A percentile compares a stretch with the other conserved stretches of the same genome.
These are phyloP conservation scores for Rhazya stricta DNA, from an alignment of 257 asterid genomes.

Conservation along the genomic window DNA sequence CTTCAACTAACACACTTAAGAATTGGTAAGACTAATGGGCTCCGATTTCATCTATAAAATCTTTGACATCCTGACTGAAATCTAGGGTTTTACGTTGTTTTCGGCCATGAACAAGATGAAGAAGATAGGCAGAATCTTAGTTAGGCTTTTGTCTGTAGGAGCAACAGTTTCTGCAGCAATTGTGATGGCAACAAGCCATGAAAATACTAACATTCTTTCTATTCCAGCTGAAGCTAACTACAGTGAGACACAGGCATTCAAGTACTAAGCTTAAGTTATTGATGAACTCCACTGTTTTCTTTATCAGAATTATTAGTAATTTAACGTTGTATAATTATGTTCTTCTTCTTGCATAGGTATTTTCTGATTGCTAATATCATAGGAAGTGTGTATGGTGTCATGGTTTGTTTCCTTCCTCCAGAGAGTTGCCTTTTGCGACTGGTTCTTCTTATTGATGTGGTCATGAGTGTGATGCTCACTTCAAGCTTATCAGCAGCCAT, in stretches of 20 bases:
- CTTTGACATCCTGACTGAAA: not conserved
- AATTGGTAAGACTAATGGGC: not conserved
- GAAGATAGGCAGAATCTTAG: not conserved
- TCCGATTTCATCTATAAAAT: not conserved
- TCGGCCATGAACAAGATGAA: not conserved
- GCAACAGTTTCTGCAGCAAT: slow-evolving; percentile 6
- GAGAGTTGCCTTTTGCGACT: not conserved
- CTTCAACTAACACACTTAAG: not conserved
- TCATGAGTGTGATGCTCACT: not conserved
- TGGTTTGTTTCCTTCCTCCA: not conserved
- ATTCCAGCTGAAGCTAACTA: not conserved
- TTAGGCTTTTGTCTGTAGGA: not conserved
- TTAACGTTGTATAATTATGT: too few species aligned
- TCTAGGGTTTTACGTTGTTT: not conserved
- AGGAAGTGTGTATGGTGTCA: not conserved
- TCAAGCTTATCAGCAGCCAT: slow-evolving; percentile 7
- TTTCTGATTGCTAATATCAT: not conserved
- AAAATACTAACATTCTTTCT: not conserved
- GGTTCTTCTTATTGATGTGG: not conserved
- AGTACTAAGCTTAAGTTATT: not conserved
- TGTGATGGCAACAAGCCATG: slow-evolving; percentile 2
- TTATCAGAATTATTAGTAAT: not conserved
- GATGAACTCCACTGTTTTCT: not conserved
- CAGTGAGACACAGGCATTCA: not conserved
- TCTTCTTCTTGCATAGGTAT: not conserved